Conservation (phyloP, 1,284 basidiomycete species). For the Cutaneotrichosporon cyanovorans region DNA sequence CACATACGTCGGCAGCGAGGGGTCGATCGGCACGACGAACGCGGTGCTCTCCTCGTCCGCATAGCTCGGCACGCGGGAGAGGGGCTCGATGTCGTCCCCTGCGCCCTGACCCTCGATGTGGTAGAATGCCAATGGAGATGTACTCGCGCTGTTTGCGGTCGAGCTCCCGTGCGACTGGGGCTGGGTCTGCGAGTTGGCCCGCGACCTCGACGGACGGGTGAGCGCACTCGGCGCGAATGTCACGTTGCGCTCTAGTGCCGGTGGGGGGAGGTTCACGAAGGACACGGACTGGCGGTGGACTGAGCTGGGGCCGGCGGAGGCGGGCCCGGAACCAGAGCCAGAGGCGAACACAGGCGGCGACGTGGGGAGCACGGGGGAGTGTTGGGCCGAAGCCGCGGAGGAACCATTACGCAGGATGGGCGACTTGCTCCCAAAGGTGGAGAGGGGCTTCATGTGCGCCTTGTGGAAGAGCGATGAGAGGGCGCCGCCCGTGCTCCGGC, state of each 20-base stretch:
- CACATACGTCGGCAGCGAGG: constrained; percentile 73
- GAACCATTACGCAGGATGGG: constrained; percentile 17
- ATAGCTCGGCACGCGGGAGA: constrained; percentile 65
- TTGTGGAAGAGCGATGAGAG: constrained; percentile 19
- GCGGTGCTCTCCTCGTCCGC: constrained; percentile 49
- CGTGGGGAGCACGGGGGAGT: neutral
- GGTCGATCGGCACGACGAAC: constrained; percentile 65
- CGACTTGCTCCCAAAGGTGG: constrained; percentile 7
- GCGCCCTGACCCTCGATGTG: constrained; percentile 1
- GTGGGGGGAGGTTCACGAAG: constrained; percentile 16
- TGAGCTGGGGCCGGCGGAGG: too few relatives aligned
- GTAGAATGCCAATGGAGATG: neutral
- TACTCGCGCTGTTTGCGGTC: neutral
- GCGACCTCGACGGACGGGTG: neutral
- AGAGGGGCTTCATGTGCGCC: constrained; percentile 18
- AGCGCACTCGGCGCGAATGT: constrained; percentile 9
- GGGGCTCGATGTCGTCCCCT: constrained; percentile 14
- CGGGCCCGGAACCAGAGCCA: too few relatives aligned
- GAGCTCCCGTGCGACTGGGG: neutral
- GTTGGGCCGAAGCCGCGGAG: neutral
- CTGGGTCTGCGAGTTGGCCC: neutral
- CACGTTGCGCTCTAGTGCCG: constrained; percentile 1
- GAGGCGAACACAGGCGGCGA: too few relatives aligned
- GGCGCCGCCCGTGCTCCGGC: neutral
- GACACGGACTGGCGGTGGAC: neutral